These are phyloP conservation scores for Lachancea sp. DNA, from an alignment of 805 yeast genomes.

Conservation along the genomic window DNA sequence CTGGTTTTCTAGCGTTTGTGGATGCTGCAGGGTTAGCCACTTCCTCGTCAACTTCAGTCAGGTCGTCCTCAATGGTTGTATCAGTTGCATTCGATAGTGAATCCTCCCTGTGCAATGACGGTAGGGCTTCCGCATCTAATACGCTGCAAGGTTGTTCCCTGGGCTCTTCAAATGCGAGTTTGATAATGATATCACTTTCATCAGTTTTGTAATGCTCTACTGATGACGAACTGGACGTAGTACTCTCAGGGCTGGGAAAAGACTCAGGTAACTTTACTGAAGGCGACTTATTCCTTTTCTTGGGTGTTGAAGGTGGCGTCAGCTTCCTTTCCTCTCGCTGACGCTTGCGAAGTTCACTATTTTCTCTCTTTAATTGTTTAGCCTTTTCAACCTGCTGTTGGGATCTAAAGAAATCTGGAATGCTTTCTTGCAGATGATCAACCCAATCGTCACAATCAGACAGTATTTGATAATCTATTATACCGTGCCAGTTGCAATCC, in stretches of 20 bases:
- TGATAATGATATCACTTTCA: not conserved
- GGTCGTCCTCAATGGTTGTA: constrained; percentile 6
- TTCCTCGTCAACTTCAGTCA: constrained; percentile 8
- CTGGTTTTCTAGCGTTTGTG: not conserved
- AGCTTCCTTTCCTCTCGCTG: constrained; percentile 16
- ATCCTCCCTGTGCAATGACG: constrained; percentile 4
- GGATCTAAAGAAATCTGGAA: constrained; percentile 58
- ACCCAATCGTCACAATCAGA: constrained; percentile 85
- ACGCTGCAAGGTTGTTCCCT: constrained; percentile 2
- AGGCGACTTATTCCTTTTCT: not conserved
- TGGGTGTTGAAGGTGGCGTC: constrained; percentile 34
- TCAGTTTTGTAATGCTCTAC: not conserved
- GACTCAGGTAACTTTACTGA: not conserved
- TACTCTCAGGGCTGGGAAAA: constrained; percentile 1
- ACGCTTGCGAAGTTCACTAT: constrained; percentile 28
- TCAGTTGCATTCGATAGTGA: constrained; percentile 3
- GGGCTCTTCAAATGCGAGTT: constrained; percentile 1
- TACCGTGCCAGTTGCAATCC: constrained; percentile 57
- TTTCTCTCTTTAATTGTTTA: constrained; percentile 28
- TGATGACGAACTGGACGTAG: not conserved
- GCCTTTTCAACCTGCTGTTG: constrained; percentile 37
- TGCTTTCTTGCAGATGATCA: constrained; percentile 41
- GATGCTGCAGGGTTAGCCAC: not conserved
- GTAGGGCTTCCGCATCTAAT: constrained; percentile 1
- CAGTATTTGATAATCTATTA: constrained; percentile 72